Evolutionary conservation across 2,329 filamentous ascomycete species (phyloP), one percentile per base, ranked within the genome.

Genomic region (Neofusicoccum kwambonambiense): DNA sequence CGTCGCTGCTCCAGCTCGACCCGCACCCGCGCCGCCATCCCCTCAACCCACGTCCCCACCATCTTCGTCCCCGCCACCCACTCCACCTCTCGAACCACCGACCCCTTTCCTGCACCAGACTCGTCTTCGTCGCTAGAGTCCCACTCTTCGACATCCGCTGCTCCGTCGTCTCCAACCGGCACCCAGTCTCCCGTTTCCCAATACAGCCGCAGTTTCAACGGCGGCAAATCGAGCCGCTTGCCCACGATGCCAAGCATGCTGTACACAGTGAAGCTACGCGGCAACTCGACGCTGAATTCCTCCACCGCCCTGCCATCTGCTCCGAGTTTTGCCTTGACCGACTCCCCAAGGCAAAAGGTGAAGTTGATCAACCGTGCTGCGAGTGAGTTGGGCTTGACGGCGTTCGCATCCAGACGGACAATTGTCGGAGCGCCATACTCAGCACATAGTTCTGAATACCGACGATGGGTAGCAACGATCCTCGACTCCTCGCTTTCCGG

Each of bases 111-210:
- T 64, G 65, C 76, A 74, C 70, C 75, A 44, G 72, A 72, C 6
- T 76, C 72, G 34, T 75, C 77, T 37, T 80, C 78, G 47, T 81
- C 77, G 44, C 77, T 77, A 17, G 74, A 78, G 62, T 79, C 75
- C 76, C 76, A 80, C 64, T 74, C 77, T 34, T 78, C 84, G 49
- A 86, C 86, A 35, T 84, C 83, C 4, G 66, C 86, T 83, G 67
- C 87, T 83, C 69, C 87, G 86, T 67, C 85, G 83, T 8, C 85
- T 3, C 84, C 84, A 0, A 92, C 88, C 0, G 91, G 91, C 75
- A 97, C 92, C 87, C 90, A 92, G 76, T 97, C 93, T 19, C 92
- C 91, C 8, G 93, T 97, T 79, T 97, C 92, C 90, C 92, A 96
- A 0, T 95, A 80, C 56, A 98, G 76, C 45, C 82, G 84, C 66